Conservation (phyloP, 73 alveolate genomes). For the Uronychia binucleata region DNA sequence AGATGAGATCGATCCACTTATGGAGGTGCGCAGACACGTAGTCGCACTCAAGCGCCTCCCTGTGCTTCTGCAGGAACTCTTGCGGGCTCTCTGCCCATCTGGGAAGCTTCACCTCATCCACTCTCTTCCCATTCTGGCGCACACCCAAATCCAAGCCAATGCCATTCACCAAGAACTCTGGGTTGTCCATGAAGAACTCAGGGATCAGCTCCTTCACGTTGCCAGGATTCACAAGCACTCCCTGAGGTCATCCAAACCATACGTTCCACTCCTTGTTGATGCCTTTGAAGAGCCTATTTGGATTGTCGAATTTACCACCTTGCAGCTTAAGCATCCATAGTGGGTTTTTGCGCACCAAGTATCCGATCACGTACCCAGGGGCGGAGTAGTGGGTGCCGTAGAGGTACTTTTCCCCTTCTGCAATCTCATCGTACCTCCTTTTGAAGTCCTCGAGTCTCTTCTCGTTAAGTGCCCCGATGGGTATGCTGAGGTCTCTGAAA, state of each 20-base stretch:
- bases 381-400: conserved; percentile 99
- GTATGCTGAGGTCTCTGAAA: conserved; percentile 80
- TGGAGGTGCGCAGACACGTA: conserved; percentile 85
- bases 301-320: conserved; percentile 98
- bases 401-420: conserved; percentile 90
- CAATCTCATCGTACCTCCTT: conserved; percentile 78
- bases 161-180: conserved; percentile 71
- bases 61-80: conserved; percentile 83
- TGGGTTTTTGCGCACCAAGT: conserved; percentile 92
- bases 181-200: conserved; percentile 86
- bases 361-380: conserved; percentile 98
- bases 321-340: conserved; percentile 95
- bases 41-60: conserved; percentile 88
- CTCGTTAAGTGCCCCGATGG: conserved; percentile 87
- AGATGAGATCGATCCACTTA: conserved; percentile 97
- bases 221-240: conserved; percentile 77
- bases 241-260: conserved; percentile 8
- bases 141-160: conserved; percentile 88
- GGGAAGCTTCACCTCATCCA: conserved; percentile 89
- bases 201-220: conserved; percentile 97
- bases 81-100: conserved; percentile 86
- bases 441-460: conserved; percentile 68
- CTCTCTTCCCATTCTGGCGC: conserved; percentile 91
- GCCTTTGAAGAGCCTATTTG: conserved; percentile 95
- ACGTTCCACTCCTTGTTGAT: conserved; percentile 93